Conservation (phyloP, 1,284 basidiomycete species). For the Heliocybe sulcata region DNA sequence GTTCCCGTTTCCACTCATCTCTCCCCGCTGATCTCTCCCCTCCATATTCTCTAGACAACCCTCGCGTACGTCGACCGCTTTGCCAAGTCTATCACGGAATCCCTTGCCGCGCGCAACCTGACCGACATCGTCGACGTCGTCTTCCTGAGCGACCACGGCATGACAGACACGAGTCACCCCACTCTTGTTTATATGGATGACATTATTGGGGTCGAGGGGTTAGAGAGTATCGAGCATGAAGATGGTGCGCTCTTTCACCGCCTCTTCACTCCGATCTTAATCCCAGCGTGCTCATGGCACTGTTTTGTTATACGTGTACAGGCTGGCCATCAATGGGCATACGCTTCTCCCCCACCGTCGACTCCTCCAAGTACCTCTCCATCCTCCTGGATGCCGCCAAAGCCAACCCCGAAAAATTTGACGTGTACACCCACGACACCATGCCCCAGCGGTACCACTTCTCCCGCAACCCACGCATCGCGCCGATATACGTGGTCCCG, state of each 20-base stretch:
- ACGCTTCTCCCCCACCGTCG: constrained; percentile 56
- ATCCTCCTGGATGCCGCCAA: constrained; percentile 44
- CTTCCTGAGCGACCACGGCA: constrained; percentile 91
- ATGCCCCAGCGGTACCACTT: constrained; percentile 84
- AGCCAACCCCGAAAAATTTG: constrained; percentile 53
- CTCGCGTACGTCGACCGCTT: constrained; percentile 70
- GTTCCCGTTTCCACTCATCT: not conserved
- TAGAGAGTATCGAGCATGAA: constrained; percentile 55
- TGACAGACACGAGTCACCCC: constrained; percentile 79
- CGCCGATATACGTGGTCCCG: constrained; percentile 83
- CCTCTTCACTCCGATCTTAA: not conserved
- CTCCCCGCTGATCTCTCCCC: not conserved
- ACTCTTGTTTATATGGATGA: constrained; percentile 79
- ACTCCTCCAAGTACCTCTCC: constrained; percentile 49
- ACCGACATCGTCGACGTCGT: constrained; percentile 81
- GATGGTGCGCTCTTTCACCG: constrained; percentile 43
- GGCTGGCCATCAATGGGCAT: constrained; percentile 85
- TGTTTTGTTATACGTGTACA: too few relatives aligned
- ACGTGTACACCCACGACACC: constrained; percentile 72
- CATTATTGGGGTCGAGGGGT: constrained; percentile 65
- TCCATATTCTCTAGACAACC: constrained; percentile 38
- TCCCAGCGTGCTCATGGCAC: too few relatives aligned
- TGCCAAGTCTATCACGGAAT: constrained; percentile 57
- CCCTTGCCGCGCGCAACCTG: constrained; percentile 67
- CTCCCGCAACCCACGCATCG: constrained; percentile 62